phyloP scores from a whole-genome alignment of 2,329 filamentous ascomycete genomes.

The Apiospora malaysiana region DNA sequence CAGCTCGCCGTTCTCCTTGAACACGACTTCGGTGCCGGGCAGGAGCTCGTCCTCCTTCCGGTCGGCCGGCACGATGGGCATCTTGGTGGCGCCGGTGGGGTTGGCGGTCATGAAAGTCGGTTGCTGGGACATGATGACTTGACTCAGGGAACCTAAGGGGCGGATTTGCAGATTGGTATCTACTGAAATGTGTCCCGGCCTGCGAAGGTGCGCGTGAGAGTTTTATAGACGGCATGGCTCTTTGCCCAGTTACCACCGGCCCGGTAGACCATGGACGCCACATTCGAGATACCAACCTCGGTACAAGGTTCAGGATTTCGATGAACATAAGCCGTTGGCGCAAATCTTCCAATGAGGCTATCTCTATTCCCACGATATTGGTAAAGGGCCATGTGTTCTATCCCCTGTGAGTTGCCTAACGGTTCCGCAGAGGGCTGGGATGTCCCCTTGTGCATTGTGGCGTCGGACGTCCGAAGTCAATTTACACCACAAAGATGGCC shows the following conservation, averaged over 20 bases:
- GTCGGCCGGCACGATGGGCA: too few species aligned
- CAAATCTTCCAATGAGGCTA: neutral
- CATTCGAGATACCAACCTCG: neutral
- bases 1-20: slow-evolving; percentile 18
- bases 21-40: slow-evolving; percentile 25
- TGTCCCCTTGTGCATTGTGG: neutral
- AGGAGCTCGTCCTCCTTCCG: slow-evolving; percentile 21
- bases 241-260: neutral
- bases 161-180: neutral
- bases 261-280: neutral
- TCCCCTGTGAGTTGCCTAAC: neutral
- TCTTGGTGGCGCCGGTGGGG: neutral
- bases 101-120: slow-evolving; percentile 11
- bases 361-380: neutral
- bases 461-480: slow-evolving; percentile 15
- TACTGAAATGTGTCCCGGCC: neutral
- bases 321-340: neutral
- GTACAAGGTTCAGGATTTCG: neutral
- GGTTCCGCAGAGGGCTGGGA: neutral
- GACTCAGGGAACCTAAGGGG: too few species aligned
- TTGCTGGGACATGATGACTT: neutral
- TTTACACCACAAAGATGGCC: neutral
- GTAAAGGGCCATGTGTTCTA: neutral
- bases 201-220: neutral
- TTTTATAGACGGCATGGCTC: slow-evolving; percentile 1